Base-by-base conservation (phyloP, 2,329 filamentous ascomycete species). In the Pseudohalonectria lignicola region DNA sequence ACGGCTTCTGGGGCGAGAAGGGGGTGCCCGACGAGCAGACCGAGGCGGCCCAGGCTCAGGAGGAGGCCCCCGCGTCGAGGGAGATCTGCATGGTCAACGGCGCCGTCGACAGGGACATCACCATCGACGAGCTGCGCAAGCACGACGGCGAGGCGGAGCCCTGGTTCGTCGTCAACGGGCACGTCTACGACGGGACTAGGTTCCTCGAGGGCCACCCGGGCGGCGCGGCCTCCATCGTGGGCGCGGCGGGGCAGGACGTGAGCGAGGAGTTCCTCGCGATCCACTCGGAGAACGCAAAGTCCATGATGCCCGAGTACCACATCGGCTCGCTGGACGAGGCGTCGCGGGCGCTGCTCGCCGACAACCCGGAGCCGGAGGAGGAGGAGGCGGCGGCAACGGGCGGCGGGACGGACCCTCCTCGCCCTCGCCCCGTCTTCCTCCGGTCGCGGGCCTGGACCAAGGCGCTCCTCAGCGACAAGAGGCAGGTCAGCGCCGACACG, bases 221-320 rank as follows among this genome's bases (percentile, higher is more conserved):
- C 37, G 88, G 88, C 36, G 86, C 85, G 3, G 76, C 82, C 45
- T 92, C 85, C 50, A 94, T 95, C 52, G 70, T 82, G 38, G 80
- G 79, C 20, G 85, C 81, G 3, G 87, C 86, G n/a, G 86, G 79
- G 0, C 67, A 84, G 49, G 87, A 95, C 57, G 75, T 75, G 9
- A 83, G 82, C 0, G 88, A 94, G 50, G 88, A 95, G 48, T 95
- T 94, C 55, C 74, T 93, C 62, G 82, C 84, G 12, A 95, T 95
- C 49, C 87, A 94, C 56, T 88, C 82, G 54, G 87, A 94, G 62
- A 94, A 84, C 13, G 88, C 88, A 25, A 94, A 93, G 61, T 72
- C 70, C 15, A 94, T 94, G 86, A 87, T 95, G 81, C 71, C 74
- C 10, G 60, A 71, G 32, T 93, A 94, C 53, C 87, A 95, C 56